Base-by-base conservation (phyloP, 2,329 filamentous ascomycete genomes). In the Chaetomium globosum region DNA sequence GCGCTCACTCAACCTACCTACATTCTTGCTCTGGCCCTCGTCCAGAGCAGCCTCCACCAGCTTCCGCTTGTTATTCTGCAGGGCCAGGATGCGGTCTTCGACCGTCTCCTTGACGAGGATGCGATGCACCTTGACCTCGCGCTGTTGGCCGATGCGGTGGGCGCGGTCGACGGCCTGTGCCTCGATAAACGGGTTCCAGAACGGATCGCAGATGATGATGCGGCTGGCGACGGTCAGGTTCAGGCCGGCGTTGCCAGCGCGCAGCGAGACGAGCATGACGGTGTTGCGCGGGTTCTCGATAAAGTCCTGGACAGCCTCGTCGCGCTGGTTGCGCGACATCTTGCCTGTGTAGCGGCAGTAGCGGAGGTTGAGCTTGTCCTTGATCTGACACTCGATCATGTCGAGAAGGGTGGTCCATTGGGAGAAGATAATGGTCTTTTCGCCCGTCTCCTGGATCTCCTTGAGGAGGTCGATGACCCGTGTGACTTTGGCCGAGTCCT, bases 181-280 rank as follows among this genome's bases (percentile, higher is more conserved):
- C 78, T 97, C 93, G 57, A 96, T 90, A 74, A 90, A 96, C 0
- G 93, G 93, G 69, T 97, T 97, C 92, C 92, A 97, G 79, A 96
- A 96, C 0, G 93, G 93, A 74, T 97, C 93, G 74, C 96, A 87
- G 69, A 97, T 90, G 75, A 97, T 92, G 70, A 97, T 91, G 68
- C 92, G 89, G 1, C 88, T 92, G 0, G 93, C 93, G 21, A 87
- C 86, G 48, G 90, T 91, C 26, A 97, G 83, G 73, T 97, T 97
- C 54, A 97, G 84, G 1, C 93, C 93, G 0, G 93, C 88, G 71
- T 94, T 94, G 39, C 91, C 91, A 1, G 91, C 91, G 72, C 91
- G 92, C 57, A 94, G 81, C 1, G 89, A 93, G 2, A 93, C 85
- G 3, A 95, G 82, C 83, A 95, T 90, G 73, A 94, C 82, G 67